phyloP scores from a whole-genome alignment of 768 basidiomycete genomes.

The Amanita thiersii region DNA sequence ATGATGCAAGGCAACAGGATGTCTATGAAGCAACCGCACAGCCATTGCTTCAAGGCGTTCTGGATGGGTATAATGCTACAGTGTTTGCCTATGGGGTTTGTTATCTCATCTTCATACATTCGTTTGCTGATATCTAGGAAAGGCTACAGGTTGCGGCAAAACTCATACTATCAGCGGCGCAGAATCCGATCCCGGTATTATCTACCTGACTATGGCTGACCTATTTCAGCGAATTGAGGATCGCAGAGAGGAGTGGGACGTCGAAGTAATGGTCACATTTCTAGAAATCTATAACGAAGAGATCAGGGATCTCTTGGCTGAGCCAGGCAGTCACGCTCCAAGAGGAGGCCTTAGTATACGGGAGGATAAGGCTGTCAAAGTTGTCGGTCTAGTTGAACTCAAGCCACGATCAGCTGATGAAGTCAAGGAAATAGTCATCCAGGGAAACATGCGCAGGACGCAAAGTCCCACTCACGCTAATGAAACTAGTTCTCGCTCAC shows the following conservation, averaged over 20 bases:
- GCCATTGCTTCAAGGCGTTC: slow-evolving; percentile 74
- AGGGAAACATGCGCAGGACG: slow-evolving; percentile 82
- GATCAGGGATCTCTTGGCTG: slow-evolving; percentile 89
- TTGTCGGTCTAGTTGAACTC: slow-evolving; percentile 77
- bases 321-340: slow-evolving; percentile 50
- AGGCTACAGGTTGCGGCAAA: slow-evolving; percentile 99
- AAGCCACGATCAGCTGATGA: slow-evolving; percentile 80
- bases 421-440: slow-evolving; percentile 87
- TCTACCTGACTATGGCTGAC: slow-evolving; percentile 96
- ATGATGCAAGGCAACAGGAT: slow-evolving; percentile 73
- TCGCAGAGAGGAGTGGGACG: slow-evolving; percentile 74
- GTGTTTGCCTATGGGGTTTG: slow-evolving; percentile 98
- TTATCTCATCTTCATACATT: slow-evolving; percentile 12
- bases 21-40: slow-evolving; percentile 84
- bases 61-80: slow-evolving; percentile 95
- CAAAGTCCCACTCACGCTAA: slow-evolving; percentile 96
- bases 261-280: slow-evolving; percentile 89
- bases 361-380: slow-evolving; percentile 90
- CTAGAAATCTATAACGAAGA: slow-evolving; percentile 99
- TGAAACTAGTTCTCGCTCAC: slow-evolving; percentile 93
- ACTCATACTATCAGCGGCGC: slow-evolving; percentile 98
- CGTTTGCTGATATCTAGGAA: slow-evolving; percentile 9
- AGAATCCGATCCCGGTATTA: slow-evolving; percentile 81
- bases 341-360: slow-evolving; percentile 89
- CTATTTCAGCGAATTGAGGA: slow-evolving; percentile 92